Base-by-base conservation (phyloP, 148 eudicot species). In the Beta vulgaris region DNA sequence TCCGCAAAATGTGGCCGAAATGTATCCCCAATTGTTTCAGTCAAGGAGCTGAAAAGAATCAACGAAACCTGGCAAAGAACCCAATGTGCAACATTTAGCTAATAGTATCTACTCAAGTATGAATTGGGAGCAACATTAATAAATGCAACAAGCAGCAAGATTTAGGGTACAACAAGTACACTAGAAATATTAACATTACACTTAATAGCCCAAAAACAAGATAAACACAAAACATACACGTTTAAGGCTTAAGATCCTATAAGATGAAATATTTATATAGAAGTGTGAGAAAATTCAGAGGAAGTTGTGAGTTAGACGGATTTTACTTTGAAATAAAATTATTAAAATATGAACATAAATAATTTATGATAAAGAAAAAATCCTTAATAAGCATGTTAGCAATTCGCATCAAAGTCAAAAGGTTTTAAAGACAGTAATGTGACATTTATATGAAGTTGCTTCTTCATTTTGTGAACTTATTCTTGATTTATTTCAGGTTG, bases 1-100 rank as follows among this genome's bases (percentile, higher is more conserved):
- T 94, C 97, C 21, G 96, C 79, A 77, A 90, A 91, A 86, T 91
- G 85, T 65, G 98, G 96, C 70, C 83, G 91, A 81, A 91, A 94
- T 28, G 93, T 82, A 81, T 84, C 88, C 64, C 98, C 97, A 57
- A 91, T 84, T 51, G 98, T 94, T 85, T 94, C 98, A 14, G 98
- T 94, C 83, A 94, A 86, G 73, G 97, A 94, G 87, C 96, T 90
- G 88, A 91, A 94, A 66, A 94, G 92, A 78, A 94, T 88, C 89
- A 94, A 76, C 7, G 97, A 92, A 87, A 94, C 96, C 98, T 93
- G 65, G 67, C 49, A 81, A 66, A 65, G 51, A 77, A 63, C 62
- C 69, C 36, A 82, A 77, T 35, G 42, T n/a, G 46, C 4, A 77
- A 36, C 29, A 31, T 53, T 85, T 71, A 85, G 83, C n/a, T n/a